These are phyloP conservation scores for Entoloma clypeatum DNA, from an alignment of 1,284 basidiomycete genomes.

Conservation along the genomic window DNA sequence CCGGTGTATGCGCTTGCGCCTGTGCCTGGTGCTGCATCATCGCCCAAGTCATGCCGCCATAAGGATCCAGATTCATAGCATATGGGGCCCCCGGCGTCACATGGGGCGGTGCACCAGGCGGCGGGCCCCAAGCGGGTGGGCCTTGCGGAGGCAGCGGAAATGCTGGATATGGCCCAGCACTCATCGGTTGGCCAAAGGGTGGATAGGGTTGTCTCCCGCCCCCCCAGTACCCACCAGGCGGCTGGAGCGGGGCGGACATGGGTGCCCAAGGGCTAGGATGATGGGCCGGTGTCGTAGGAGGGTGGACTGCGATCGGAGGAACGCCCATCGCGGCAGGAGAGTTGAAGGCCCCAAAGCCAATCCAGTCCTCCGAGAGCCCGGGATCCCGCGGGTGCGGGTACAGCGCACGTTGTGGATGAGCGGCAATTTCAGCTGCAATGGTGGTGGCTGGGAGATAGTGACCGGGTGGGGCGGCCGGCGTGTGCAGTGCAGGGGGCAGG, in stretches of 20 bases:
- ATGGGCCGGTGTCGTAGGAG: neutral
- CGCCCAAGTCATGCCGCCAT: neutral
- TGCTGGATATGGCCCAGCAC: slow-evolving; percentile 3
- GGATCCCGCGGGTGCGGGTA: neutral
- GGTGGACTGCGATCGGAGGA: neutral
- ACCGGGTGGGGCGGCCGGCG: slow-evolving; percentile 4
- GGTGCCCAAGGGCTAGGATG: neutral
- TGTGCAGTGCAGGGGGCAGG: slow-evolving; percentile 3
- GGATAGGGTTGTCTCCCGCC: neutral
- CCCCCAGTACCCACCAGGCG: neutral
- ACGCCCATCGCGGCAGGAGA: too few relatives aligned
- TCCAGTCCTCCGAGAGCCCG: too few relatives aligned
- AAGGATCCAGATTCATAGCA: slow-evolving; percentile 7
- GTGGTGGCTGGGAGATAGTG: slow-evolving; percentile 2
- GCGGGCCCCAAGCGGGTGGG: slow-evolving; percentile 1
- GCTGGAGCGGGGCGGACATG: slow-evolving; percentile 1
- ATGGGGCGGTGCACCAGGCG: neutral
- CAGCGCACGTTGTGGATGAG: neutral
- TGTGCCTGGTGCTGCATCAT: slow-evolving; percentile 2
- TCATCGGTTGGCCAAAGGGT: neutral
- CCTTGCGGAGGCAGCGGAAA: neutral
- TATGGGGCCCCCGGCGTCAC: slow-evolving; percentile 4
- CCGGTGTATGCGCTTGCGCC: neutral
- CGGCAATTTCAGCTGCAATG: slow-evolving; percentile 8
- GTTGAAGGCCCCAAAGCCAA: too few relatives aligned